Conservation (phyloP, 768 basidiomycete genomes). For the Pleurotus eryngii region DNA sequence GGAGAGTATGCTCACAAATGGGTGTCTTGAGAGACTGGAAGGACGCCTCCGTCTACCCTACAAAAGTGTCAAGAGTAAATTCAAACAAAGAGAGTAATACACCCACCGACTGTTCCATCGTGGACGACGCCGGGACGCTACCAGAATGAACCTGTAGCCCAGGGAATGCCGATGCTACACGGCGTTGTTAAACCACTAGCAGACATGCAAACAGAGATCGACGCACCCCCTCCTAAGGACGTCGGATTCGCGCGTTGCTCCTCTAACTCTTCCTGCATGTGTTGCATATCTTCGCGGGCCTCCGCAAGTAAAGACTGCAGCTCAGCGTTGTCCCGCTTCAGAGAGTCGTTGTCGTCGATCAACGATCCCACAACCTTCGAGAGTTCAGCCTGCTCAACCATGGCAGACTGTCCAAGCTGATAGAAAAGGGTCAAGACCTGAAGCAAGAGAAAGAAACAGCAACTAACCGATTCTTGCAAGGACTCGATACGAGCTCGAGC, state of each 20-base stretch:
- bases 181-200: neutral
- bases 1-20: slow-evolving; percentile 18
- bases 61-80: neutral
- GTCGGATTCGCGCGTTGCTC: slow-evolving; percentile 57
- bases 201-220: neutral
- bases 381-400: slow-evolving; percentile 55
- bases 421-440: slow-evolving; percentile 16
- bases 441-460: slow-evolving; percentile 7
- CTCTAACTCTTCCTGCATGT: slow-evolving; percentile 70
- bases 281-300: slow-evolving; percentile 71
- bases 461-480: slow-evolving; percentile 55
- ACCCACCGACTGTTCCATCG: neutral
- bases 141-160: neutral
- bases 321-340: slow-evolving; percentile 81
- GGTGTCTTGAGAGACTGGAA: slow-evolving; percentile 18
- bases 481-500: slow-evolving; percentile 60
- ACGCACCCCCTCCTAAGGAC: slow-evolving; percentile 40
- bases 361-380: slow-evolving; percentile 76
- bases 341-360: slow-evolving; percentile 78
- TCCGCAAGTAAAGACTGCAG: slow-evolving; percentile 71
- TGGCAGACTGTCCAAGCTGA: slow-evolving; percentile 39
- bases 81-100: neutral
- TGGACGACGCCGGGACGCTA: neutral
- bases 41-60: slow-evolving; percentile 21
- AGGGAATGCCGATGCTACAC: neutral